Evolutionary conservation across 805 yeast genomes (phyloP).

Genomic region (Saccharomyces jurei): DNA sequence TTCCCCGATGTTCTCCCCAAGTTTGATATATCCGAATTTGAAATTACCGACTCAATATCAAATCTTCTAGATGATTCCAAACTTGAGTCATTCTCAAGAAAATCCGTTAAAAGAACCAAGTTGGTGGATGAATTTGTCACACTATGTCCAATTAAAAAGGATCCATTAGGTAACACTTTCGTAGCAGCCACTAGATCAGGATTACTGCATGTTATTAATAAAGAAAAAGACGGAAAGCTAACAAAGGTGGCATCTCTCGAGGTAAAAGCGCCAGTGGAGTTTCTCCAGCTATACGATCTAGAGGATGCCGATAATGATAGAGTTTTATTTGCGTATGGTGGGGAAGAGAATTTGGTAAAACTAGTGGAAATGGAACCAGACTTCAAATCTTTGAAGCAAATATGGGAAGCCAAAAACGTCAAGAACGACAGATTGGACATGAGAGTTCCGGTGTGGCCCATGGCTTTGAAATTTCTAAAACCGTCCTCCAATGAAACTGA

Average conservation of each 20-base stretch:
- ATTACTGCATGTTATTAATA: slow-evolving; percentile 24
- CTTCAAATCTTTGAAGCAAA: slow-evolving; percentile 23
- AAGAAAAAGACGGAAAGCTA: slow-evolving; percentile 10
- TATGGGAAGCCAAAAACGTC: slow-evolving; percentile 78
- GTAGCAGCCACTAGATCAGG: slow-evolving; percentile 34
- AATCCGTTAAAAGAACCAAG: slow-evolving; percentile 25
- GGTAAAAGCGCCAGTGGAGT: slow-evolving; percentile 41
- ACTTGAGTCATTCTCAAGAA: slow-evolving; percentile 16
- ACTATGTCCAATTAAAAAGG: slow-evolving; percentile 19
- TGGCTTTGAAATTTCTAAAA: slow-evolving; percentile 41
- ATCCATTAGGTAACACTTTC: slow-evolving; percentile 11
- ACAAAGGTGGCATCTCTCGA: slow-evolving; percentile 13
- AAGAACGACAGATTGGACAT: slow-evolving; percentile 69
- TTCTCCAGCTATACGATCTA: slow-evolving; percentile 36
- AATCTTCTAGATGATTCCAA: slow-evolving; percentile 18
- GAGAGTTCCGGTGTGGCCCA: slow-evolving; percentile 72
- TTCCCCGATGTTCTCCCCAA: slow-evolving; percentile 6
- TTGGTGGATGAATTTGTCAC: slow-evolving; percentile 35
- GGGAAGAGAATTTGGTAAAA: slow-evolving; percentile 55
- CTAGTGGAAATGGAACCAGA: slow-evolving; percentile 20
- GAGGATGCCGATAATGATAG: slow-evolving; percentile 32
- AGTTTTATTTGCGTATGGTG: slow-evolving; percentile 67
- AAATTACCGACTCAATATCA: slow-evolving; percentile 12
- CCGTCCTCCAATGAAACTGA: slow-evolving; percentile 31
- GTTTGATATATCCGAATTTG: slow-evolving; percentile 17